Conservation (phyloP, 148 eudicot genomes). For the Salicornia ramosissima region DNA sequence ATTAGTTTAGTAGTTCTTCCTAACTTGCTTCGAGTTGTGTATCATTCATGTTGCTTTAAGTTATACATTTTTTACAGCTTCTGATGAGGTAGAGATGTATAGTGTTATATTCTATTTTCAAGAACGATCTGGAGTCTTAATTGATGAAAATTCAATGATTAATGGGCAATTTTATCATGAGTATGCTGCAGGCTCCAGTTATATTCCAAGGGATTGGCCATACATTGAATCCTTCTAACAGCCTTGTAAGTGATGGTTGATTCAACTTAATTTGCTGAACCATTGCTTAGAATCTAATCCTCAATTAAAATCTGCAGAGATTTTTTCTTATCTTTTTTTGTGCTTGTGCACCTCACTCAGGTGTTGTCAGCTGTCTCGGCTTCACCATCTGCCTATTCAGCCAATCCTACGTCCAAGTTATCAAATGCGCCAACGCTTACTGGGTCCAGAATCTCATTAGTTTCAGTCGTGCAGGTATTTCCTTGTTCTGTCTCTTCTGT, state of each 20-base stretch:
- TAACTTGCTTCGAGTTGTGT: neutral
- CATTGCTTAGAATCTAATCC: neutral
- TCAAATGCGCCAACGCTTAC: conserved; percentile 44
- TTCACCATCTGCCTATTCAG: conserved; percentile 62
- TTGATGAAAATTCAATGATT: neutral
- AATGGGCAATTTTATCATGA: neutral
- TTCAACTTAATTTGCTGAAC: neutral
- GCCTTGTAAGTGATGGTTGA: conserved; percentile 38
- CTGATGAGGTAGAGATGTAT: neutral
- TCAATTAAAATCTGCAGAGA: neutral
- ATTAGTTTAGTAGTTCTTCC: neutral
- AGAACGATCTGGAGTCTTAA: neutral
- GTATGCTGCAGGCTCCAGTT: conserved; percentile 53
- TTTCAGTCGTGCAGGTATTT: conserved; percentile 64
- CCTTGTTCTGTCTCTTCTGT: conserved; percentile 3
- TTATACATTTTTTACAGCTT: neutral
- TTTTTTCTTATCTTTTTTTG: neutral
- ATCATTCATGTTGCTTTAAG: neutral
- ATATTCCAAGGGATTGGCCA: conserved; percentile 62
- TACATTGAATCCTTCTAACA: conserved; percentile 51
- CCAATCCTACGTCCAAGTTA: conserved; percentile 46
- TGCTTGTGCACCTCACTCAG: conserved; percentile 24
- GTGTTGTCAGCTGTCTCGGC: conserved; percentile 60
- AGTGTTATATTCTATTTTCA: neutral
- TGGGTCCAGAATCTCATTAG: conserved; percentile 62